These are phyloP conservation scores for Brassica rapa DNA, from an alignment of 345 rosid genomes.

Conservation along the genomic window DNA sequence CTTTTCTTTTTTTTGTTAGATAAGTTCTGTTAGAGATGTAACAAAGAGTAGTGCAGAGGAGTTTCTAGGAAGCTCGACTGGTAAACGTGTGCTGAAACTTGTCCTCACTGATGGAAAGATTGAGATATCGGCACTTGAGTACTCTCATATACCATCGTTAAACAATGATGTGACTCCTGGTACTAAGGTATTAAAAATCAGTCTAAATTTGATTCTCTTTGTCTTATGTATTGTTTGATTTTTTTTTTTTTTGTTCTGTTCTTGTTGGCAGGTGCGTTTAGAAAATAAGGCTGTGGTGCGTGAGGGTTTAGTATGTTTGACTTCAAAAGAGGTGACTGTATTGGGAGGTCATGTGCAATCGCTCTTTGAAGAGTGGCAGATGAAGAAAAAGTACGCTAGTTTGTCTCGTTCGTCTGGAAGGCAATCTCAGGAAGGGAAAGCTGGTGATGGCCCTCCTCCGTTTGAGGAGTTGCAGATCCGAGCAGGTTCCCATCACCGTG, in stretches of 20 bases:
- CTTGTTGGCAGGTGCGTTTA: slow-evolving; percentile 64
- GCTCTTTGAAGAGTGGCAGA: slow-evolving; percentile 85
- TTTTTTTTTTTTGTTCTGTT: neutral
- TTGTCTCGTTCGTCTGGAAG: slow-evolving; percentile 59
- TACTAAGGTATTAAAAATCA: slow-evolving; percentile 61
- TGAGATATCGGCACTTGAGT: slow-evolving; percentile 77
- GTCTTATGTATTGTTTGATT: neutral
- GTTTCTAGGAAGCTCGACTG: slow-evolving; percentile 50
- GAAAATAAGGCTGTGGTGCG: slow-evolving; percentile 69
- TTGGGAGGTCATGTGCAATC: slow-evolving; percentile 84
- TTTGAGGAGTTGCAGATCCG: slow-evolving; percentile 80
- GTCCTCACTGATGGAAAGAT: slow-evolving; percentile 70
- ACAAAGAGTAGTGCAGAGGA: slow-evolving; percentile 66
- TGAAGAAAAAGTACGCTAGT: slow-evolving; percentile 70
- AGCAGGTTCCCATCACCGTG: slow-evolving; percentile 40
- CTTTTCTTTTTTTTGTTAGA: slow-evolving; percentile 39
- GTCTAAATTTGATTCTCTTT: neutral
- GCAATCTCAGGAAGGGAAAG: slow-evolving; percentile 50
- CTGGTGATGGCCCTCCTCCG: slow-evolving; percentile 73
- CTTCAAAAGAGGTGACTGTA: slow-evolving; percentile 56
- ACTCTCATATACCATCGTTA: slow-evolving; percentile 56
- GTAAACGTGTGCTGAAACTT: slow-evolving; percentile 60
- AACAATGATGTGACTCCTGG: slow-evolving; percentile 71
- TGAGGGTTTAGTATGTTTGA: slow-evolving; percentile 70
- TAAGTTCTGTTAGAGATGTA: slow-evolving; percentile 70